Percentiles rank a stretch among this genome's conserved stretches.
These are phyloP conservation scores for Phytophthora quininea DNA, from an alignment of 352 stramenopile genomes.

Conservation along the genomic window DNA sequence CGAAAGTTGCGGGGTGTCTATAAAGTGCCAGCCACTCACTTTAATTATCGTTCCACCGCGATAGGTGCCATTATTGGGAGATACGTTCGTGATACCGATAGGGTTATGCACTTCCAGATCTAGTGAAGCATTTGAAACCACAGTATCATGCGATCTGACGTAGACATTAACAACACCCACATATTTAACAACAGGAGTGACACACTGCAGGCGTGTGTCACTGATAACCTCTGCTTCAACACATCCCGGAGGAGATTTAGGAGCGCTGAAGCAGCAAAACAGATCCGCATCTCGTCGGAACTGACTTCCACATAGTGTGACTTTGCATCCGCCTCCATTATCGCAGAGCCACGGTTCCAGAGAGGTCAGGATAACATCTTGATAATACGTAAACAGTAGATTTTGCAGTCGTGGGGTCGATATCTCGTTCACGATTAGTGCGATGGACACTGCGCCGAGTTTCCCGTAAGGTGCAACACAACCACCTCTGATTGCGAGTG, in stretches of 20 bases:
- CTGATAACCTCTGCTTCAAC: conserved; percentile 38
- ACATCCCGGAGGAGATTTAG: conserved; percentile 15
- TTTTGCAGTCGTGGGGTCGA: conserved; percentile 19
- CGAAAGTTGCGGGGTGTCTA: conserved; percentile 50
- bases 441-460: conserved; percentile 23
- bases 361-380: conserved; percentile 33
- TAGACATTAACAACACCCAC: conserved; percentile 21
- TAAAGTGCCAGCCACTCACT: conserved; percentile 58
- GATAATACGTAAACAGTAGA: conserved; percentile 43
- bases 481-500: conserved; percentile 23
- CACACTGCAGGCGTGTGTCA: conserved; percentile 36
- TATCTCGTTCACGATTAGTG: conserved; percentile 39
- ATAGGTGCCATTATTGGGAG: conserved; percentile 33
- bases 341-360: conserved; percentile 60
- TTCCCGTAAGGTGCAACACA: conserved; percentile 30
- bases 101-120: conserved; percentile 36
- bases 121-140: conserved; percentile 12
- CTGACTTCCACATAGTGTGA: conserved; percentile 24
- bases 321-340: conserved; percentile 35
- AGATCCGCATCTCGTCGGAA: conserved; percentile 47
- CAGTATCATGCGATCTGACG: conserved; percentile 24
- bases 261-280: conserved; percentile 59
- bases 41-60: conserved; percentile 48
- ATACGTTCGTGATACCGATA: conserved; percentile 31
- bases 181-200: conserved; percentile 26